A percentile compares a stretch with the other conserved stretches of the same genome.
phyloP scores from a whole-genome alignment of 495 filamentous ascomycete species.

The Tuber brumale region DNA sequence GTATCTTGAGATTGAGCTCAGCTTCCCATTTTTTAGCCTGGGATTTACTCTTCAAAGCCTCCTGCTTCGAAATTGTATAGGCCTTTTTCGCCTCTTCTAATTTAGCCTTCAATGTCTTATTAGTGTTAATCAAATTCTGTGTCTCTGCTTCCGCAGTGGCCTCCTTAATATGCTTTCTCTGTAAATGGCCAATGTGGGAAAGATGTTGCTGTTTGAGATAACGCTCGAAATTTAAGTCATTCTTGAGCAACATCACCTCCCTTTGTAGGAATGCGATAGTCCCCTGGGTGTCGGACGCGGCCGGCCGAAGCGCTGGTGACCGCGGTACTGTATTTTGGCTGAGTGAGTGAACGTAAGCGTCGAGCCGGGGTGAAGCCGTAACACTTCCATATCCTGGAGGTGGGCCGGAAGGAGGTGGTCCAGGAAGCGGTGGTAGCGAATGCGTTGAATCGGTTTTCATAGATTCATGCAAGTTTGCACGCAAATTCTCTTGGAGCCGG shows the following conservation, averaged over 20 bases:
- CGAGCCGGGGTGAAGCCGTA: slow-evolving; percentile 43
- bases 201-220: slow-evolving; percentile 71
- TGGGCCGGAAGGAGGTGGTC: slow-evolving; percentile 41
- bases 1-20: slow-evolving; percentile 56
- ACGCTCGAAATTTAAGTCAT: slow-evolving; percentile 69
- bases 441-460: slow-evolving; percentile 28
- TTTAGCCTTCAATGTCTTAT: slow-evolving; percentile 60
- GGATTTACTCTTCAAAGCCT: slow-evolving; percentile 56
- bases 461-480: slow-evolving; percentile 50
- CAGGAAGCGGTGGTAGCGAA: slow-evolving; percentile 40
- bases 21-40: slow-evolving; percentile 65
- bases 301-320: slow-evolving; percentile 44
- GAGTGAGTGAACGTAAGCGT: slow-evolving; percentile 45
- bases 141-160: slow-evolving; percentile 67
- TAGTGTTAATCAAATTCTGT: slow-evolving; percentile 65
- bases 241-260: slow-evolving; percentile 60
- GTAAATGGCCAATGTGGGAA: slow-evolving; percentile 64
- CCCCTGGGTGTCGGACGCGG: slow-evolving; percentile 42
- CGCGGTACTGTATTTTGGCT: slow-evolving; percentile 41
- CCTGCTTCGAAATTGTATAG: slow-evolving; percentile 57
- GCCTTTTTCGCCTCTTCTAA: slow-evolving; percentile 61
- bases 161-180: slow-evolving; percentile 60
- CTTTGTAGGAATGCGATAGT: slow-evolving; percentile 56
- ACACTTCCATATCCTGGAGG: slow-evolving; percentile 39
- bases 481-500: slow-evolving; percentile 49